phyloP scores from a whole-genome alignment of 176 grass and related monocot species.

The Chrysopogon serrulatus region DNA sequence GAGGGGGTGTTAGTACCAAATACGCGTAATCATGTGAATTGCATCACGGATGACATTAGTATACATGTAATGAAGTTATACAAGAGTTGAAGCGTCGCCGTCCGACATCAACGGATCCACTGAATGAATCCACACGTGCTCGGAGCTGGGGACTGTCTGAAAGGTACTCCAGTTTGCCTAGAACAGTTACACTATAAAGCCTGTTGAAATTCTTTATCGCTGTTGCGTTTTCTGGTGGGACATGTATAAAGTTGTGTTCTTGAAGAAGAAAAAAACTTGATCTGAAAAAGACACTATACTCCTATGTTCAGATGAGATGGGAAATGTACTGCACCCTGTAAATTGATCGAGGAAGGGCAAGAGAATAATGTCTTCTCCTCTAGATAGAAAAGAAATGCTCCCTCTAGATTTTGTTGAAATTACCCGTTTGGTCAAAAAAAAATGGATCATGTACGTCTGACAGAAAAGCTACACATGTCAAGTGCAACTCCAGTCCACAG shows the following conservation, averaged over 20 bases:
- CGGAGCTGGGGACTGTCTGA: neutral
- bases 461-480: neutral
- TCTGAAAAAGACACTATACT: neutral
- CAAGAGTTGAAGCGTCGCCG: neutral
- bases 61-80: neutral
- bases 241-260: neutral
- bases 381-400: neutral
- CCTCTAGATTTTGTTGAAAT: neutral
- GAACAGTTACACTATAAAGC: neutral
- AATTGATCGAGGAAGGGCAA: no score
- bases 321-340: no score
- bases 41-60: slow-evolving; percentile 28
- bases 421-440: neutral
- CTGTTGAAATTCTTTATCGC: neutral
- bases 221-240: neutral
- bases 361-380: no score
- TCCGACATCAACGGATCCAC: slow-evolving; percentile 21
- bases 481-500: neutral
- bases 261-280: neutral
- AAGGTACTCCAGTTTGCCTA: neutral
- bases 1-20: neutral
- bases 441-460: neutral
- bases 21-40: slow-evolving; percentile 11
- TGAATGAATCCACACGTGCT: slow-evolving; percentile 11
- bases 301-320: no score